Base-by-base conservation (phyloP, 306 rosid species). In the Cicer bijugum region DNA sequence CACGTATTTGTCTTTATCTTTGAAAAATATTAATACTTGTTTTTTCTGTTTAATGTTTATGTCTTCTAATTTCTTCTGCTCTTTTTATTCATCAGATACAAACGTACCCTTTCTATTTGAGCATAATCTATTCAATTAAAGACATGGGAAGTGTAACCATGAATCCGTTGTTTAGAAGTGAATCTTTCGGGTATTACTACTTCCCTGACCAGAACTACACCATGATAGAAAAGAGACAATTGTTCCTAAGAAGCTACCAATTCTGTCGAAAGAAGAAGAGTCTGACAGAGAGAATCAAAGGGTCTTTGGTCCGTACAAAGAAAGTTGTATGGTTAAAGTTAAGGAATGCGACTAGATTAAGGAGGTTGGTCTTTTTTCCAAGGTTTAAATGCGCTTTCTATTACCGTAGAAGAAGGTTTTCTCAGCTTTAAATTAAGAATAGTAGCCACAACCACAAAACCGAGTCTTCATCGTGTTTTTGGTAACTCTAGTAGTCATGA, bases 221-320 rank as follows among this genome's bases (percentile, higher is more conserved):
- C 69, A 87, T 85, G 86, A 42, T 83, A 75, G 98, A 90, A 67
- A 92, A 92, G 86, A 86, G 98, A 66, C 97, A 89, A 44, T 33
- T 90, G 2, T 92, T 92, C 38, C 83, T 92, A 12, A 87, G 96
- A 82, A 92, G 98, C 88, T 92, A 92, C 75, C 90, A 92, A 75
- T 92, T 92, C 85, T 68, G 87, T 80, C 69, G 92, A 71, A 90
- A 86, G 77, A 85, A 82, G 82, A 85, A 82, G 82, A 89, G 81
- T 59, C 9, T 92, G 0, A n/a, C 83, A 1, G 90, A 87, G 84
- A 90, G 85, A 74, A 82, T 92, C 78, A 90, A 75, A 74, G 84
- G 89, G 42, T 86, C 88, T 11, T 47, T 92, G 12, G 57, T 85
- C 38, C 83, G 88, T 72, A 86, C 70, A 10, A 92, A 87, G 71